Conservation (phyloP, 345 rosid genomes). For the Cardamine occulta region DNA sequence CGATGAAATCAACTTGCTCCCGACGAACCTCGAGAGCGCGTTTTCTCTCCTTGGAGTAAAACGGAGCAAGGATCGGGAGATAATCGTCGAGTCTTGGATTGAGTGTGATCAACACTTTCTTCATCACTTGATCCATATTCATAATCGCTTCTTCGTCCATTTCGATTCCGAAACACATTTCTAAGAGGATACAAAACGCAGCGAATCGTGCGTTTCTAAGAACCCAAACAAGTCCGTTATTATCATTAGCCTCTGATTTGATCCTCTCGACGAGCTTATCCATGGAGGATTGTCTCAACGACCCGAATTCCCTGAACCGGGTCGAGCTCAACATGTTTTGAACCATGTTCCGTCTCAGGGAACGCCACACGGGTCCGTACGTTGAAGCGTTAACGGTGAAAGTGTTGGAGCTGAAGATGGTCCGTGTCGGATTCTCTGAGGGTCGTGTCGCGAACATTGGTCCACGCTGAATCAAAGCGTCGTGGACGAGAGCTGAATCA, state of each 20-base stretch:
- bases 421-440: conserved; percentile 73
- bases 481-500: conserved; percentile 67
- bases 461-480: conserved; percentile 77
- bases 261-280: conserved; percentile 61
- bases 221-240: conserved; percentile 69
- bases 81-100: conserved; percentile 87
- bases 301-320: conserved; percentile 67
- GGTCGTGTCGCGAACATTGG: conserved; percentile 74
- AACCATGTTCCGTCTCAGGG: conserved; percentile 86
- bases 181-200: conserved; percentile 66
- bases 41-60: conserved; percentile 72
- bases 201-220: conserved; percentile 77
- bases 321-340: conserved; percentile 83
- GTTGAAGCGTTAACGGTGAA: conserved; percentile 88
- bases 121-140: conserved; percentile 70
- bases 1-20: conserved; percentile 61
- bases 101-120: conserved; percentile 59
- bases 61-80: conserved; percentile 75
- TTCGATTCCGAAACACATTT: conserved; percentile 85
- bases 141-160: conserved; percentile 74
- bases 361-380: conserved; percentile 88
- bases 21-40: conserved; percentile 61
- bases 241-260: conserved; percentile 52
- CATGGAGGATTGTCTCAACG: conserved; percentile 60
- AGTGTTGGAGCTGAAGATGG: conserved; percentile 86